Base-by-base conservation (phyloP, 2,329 filamentous ascomycete genomes). In the Nemania bipapillata region DNA sequence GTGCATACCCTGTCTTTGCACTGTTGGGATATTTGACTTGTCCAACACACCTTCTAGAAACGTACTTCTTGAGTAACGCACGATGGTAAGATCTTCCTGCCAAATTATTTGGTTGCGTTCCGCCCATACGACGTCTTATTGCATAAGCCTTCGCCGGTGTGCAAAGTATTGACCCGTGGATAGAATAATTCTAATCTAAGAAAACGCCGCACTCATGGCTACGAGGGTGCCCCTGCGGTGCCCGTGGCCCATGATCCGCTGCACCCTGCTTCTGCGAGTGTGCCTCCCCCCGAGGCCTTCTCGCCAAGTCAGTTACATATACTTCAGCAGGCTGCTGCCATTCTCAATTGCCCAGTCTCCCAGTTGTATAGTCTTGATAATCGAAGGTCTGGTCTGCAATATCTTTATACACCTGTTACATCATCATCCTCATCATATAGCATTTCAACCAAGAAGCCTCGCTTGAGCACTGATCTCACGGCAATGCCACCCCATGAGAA, bases 121-220 rank as follows among this genome's bases (percentile, higher is more conserved):
- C 69, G 59, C 62, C 66, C 71, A 69, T 67, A 74, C 73, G 72
- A 75, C 75, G 73, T 75, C 75, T 77, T 77, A 78, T 77, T 76
- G 73, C 75, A 77, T 76, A 71, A 75, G 73, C 73, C 68, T 68
- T 72, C 63, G 68, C 65, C 61, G 73, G 70, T 74, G 74, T 77
- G 72, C 77, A 72, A 74, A 74, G 67, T 67, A 73, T 79, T 80
- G 77, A 79, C 75, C 73, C 72, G 74, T 73, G 68, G 76, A 71
- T 77, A 80, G 78, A 78, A 77, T 76, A 78, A 77, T 72, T 77
- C 72, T 74, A 79, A 79, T 73, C 77, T 81, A 72, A 84, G 81
- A 77, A 84, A 82, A 77, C 82, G 83, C 66, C 81, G 82, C 78
- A 79, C 79, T 72, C 80, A 81, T 74, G 78, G 76, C 75, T 77